Conservation (phyloP, 805 yeast genomes). For the Scheffersomyces spartinae region DNA sequence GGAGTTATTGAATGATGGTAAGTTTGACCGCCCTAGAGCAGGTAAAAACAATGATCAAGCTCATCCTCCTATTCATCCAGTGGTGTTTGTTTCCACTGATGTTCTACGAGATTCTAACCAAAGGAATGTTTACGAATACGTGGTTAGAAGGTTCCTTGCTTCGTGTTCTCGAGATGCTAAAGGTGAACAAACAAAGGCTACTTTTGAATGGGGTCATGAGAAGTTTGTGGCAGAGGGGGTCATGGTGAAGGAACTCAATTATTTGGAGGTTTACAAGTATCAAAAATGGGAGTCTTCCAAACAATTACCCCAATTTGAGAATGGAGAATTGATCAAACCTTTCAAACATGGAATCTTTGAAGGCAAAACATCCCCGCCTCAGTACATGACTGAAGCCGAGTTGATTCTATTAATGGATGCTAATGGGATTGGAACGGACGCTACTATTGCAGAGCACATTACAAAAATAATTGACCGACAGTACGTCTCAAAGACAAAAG, state of each 20-base stretch:
- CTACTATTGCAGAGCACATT: constrained; percentile 97
- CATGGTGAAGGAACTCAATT: constrained; percentile 62
- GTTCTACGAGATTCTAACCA: constrained; percentile 36
- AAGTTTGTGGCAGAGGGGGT: constrained; percentile 63
- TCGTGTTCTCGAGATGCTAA: constrained; percentile 87
- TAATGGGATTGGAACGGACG: constrained; percentile 98
- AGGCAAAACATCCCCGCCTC: constrained; percentile 77
- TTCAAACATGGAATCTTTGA: constrained; percentile 46
- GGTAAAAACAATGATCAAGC: constrained; percentile 90
- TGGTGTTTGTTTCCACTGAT: constrained; percentile 29
- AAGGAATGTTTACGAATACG: constrained; percentile 72
- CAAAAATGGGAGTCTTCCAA: constrained; percentile 63
- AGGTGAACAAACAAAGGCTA: constrained; percentile 56
- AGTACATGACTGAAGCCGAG: constrained; percentile 82
- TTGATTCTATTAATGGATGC: constrained; percentile 89
- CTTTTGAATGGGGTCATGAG: constrained; percentile 71
- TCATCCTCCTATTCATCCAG: constrained; percentile 97
- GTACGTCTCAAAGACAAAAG: constrained; percentile 42
- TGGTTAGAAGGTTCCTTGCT: constrained; percentile 78
- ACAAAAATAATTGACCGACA: constrained; percentile 62
- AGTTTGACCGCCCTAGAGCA: constrained; percentile 55
- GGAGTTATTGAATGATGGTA: constrained; percentile 19
- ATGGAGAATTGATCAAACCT: constrained; percentile 48
- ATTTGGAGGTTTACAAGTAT: constrained; percentile 70
- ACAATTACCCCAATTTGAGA: constrained; percentile 50